Conservation (phyloP, 139 green algal genomes). For the Coelastrella sp. region DNA sequence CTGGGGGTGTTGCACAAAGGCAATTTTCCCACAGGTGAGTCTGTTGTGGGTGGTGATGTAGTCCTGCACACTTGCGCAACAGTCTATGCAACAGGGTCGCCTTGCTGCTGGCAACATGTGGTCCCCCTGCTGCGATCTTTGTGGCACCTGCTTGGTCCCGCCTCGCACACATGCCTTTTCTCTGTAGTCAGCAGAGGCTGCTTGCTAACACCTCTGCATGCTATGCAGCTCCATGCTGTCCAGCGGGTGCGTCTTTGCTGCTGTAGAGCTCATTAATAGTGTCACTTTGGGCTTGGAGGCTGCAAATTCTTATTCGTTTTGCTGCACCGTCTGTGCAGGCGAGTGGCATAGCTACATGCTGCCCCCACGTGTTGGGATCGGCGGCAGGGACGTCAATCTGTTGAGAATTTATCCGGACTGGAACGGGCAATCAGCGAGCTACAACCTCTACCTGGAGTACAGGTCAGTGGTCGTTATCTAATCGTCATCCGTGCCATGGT, state of each 20-base stretch:
- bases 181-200: no score
- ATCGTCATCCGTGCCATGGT: background rate
- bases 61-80: background rate
- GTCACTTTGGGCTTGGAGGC: background rate
- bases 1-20: constrained; percentile 21
- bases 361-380: background rate
- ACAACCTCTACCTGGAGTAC: constrained; percentile 37
- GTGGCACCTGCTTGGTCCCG: no score
- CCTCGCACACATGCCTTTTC: no score
- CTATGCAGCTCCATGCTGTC: no score
- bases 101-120: background rate
- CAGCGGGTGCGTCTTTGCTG: no score
- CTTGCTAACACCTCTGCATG: no score
- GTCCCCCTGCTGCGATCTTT: background rate
- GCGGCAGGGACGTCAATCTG: constrained; percentile 18
- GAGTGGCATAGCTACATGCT: constrained; percentile 38
- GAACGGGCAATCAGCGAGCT: background rate
- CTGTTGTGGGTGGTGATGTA: no score
- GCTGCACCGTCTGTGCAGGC: background rate
- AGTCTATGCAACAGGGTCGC: background rate
- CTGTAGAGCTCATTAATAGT: background rate
- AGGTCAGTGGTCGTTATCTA: background rate
- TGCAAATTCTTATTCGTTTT: background rate
- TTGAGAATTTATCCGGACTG: constrained; percentile 35
- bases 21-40: constrained; percentile 38